Evolutionary conservation across 2,329 filamentous ascomycete species (phyloP), one percentile per base, ranked within the genome.

Genomic region (Knoxdaviesia proteae): DNA sequence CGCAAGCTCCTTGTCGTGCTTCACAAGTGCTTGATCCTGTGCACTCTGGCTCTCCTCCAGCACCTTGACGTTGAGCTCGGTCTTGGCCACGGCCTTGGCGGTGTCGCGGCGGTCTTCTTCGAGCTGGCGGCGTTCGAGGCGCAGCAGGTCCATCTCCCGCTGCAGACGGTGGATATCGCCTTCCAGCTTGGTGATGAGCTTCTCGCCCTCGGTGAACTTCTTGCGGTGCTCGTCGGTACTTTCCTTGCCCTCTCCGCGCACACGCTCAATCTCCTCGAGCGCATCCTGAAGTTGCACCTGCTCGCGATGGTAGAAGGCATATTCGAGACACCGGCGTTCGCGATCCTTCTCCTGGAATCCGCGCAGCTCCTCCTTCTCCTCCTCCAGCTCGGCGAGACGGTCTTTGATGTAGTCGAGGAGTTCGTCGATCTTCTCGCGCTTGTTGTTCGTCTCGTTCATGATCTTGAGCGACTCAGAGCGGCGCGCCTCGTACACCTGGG

Each of bases 391-490:
- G 36, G 67, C 69, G 43, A 98, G 67, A 42, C 90, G 77, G 53
- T 92, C 84, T 53, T 90, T 86, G 59, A 98, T 94, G 54, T 90
- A 92, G 42, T 80, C 77, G 8, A 98, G 71, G 8, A 92, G 68
- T 54, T 93, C 86, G 55, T 98, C 90, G 47, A 96, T 96, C 61
- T 94, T 94, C 39, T 78, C 69, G 47, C 86, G 77, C 64, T 94
- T 96, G 61, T 86, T 92, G 58, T 88, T 86, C 10, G 90, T 96
- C 50, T 98, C 90, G 47, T 77, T 75, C 84, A 98, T 94, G 52
- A 98, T 94, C 63, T 94, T 94, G 50, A 93, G 64, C 39, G 84
- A 94, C 58, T 98, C 88, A 32, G 84, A 72, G 47, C 92, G 77
- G 44, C 88, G 80, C 42, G 84, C 80, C 61, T 98, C 90, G 61